Evolutionary conservation across 2,329 filamentous ascomycete genomes (phyloP).

Genomic region (Exophiala bonariae): DNA sequence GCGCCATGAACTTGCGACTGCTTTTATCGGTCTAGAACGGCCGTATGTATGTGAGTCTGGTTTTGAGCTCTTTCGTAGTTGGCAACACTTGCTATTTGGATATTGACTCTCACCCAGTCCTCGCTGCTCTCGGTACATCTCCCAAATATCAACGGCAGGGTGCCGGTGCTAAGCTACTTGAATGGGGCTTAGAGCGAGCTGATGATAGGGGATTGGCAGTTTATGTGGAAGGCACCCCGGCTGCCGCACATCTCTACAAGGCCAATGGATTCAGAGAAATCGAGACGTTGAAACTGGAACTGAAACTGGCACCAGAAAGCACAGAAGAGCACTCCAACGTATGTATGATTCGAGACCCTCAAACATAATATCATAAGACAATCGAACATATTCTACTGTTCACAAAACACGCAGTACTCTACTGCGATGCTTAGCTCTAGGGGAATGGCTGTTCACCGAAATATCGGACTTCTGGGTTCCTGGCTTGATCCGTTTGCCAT

Average conservation of each 20-base stretch:
- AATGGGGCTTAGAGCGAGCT: conserved; percentile 22
- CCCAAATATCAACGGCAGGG: conserved; percentile 22
- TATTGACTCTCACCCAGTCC: not conserved
- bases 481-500: too few relatives aligned
- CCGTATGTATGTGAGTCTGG: conserved; percentile 22
- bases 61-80: not conserved
- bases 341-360: conserved; percentile 20
- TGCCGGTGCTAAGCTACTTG: conserved; percentile 18
- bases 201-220: conserved; percentile 18
- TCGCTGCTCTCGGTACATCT: conserved; percentile 16
- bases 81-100: conserved; percentile 1
- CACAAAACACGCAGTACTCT: too few relatives aligned
- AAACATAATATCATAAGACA: not conserved
- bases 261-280: conserved; percentile 21
- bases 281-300: conserved; percentile 14
- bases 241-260: conserved; percentile 14
- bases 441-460: too few relatives aligned
- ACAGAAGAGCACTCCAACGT: conserved; percentile 18
- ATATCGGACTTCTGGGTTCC: too few relatives aligned
- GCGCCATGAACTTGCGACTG: conserved; percentile 21
- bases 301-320: conserved; percentile 16
- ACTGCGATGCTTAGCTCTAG: too few relatives aligned
- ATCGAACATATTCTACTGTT: too few relatives aligned
- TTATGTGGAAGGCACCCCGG: conserved; percentile 21
- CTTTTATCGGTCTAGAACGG: conserved; percentile 7